Evolutionary conservation across 2,329 filamentous ascomycete species (phyloP), one percentile per base, ranked within the genome.

Genomic region (Sphaceloma murrayae): DNA sequence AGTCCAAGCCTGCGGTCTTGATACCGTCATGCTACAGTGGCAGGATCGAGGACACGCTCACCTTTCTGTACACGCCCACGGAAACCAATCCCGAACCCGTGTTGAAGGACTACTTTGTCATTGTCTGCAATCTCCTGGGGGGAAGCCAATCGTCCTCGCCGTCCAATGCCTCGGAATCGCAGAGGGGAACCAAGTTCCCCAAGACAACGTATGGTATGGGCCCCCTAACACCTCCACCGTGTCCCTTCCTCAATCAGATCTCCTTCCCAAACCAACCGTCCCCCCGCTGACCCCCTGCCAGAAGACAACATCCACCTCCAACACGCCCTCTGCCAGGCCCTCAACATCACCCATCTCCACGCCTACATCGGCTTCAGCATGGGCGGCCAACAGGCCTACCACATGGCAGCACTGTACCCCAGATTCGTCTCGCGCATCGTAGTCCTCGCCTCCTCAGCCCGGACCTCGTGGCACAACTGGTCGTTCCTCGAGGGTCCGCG

Each of bases 1-100:
- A 73, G 0, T 70, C 65, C 0, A 67, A 65, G 4, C 82, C 82
- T 5, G 77, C 77, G 2, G 65, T 67, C 11, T 55, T 76, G 10
- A 65, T 77, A 9, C 66, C 69, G 17, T 76, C 73, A 2, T 77
- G 73, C 55, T 77, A 72, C 54, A 65, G 67, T 4, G 74, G 74
- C 17, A 62, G 62, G 6, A 65, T 78, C 13, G 63, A 66, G 21
- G 63, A 58, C 2, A 75, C 73, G 1, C 51, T 70, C 2, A 71
- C 62, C 33, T 74, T 73, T 50, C 59, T 67, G 36, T 53, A 55
- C 34, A 43, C 49, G 6, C 63, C 65, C 0, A 54, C 72, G 1
- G 55, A 70, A 22, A 48, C 58, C 18, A 56, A 69, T 54, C 62
- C 67, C 46, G 60, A 73, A 9, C 60, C 74, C 26, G 46, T 52